Base-by-base conservation (phyloP, 2,329 filamentous ascomycete genomes). In the Pyrenophora seminiperda region DNA sequence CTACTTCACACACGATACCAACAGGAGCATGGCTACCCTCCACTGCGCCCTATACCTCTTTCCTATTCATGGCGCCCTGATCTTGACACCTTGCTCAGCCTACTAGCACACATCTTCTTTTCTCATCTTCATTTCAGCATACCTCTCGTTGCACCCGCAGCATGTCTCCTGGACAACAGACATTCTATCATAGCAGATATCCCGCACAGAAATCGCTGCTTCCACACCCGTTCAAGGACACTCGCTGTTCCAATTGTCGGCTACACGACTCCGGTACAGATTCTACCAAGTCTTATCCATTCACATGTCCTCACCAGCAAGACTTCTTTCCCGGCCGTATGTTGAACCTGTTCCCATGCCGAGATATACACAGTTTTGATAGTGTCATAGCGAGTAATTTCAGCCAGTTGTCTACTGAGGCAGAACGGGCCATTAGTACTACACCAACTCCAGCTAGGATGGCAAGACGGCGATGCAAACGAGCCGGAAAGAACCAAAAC, bases 311-410 rank as follows among this genome's bases (percentile, higher is more conserved):
- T 22, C 58, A 57, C n/a, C 53, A 54, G n/a, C 58, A 47, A 9
- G 50, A 59, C 1, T 64, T 67, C 27, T 47, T 55, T 31, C 61
- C 60, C 37, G 65, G 58, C 32, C 53, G 65, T 67, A 50, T 44
- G 56, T 49, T 27, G 3, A 4, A 15, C 7, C 17, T 27, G n/a
- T 7, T 7, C 20, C 1, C 3, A 29, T 17, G n/a, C 10, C 5
- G 1, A 9, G 11, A 4, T 13, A n/a, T 4, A 4, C 10, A n/a
- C 3, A 3, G 5, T 3, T 19, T 27, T 40, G 13, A 46, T 10
- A 19, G 40, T 41, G 10, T 27, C 19, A 20, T 27, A 72, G 67
- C 50, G n/a, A 71, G 70, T 29, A 65, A 54, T 4, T 68, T 70
- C 50, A 64, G 63, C 33, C 59, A 56, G 13, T 44, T 58, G 15